Base-by-base conservation (phyloP, 495 filamentous ascomycete genomes). In the Neurospora sp. region DNA sequence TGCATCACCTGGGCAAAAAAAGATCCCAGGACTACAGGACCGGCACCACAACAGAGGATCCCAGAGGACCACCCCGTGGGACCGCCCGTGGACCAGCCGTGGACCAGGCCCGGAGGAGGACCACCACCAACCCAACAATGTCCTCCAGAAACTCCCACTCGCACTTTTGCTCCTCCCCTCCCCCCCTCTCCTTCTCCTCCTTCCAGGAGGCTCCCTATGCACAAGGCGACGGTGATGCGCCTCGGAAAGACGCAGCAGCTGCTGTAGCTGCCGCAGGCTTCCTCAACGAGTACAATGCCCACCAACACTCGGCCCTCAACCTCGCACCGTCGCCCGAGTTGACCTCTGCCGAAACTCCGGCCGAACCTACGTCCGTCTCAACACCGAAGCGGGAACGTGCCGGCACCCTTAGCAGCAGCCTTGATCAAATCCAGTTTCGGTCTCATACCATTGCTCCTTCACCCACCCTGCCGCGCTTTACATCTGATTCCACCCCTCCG, bases 371-470 rank as follows among this genome's bases (percentile, higher is more conserved):
- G 18, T 39, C 40, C 39, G 11, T 65, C 27, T 68, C 75, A 41
- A 74, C 75, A 16, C 70, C 27, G 35, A 59, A 35, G 31, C 42
- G 31, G 42, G 70, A 37, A n/a, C 42, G 44, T 35, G 18, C 31
- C 70, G 70, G 53, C 70, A 39, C 42, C 18, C 22, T 68, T 35
- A 27, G 44, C 37, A 73, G 72, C 72, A 65, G 35, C 53, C 27
- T 65, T 65, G 53, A 37, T 65, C 74, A 76, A 27, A 39, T 81
- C 61, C 77, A 78, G 38, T 82, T 82, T 73, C 78, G 73, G 44
- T 77, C 78, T 39, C 68, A 79, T 38, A 82, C 79, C 44, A 79
- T 79, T 31, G 80, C 80, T 20, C 79, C 80, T 11, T 81, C 81
- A 18, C 80, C 80, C 14, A 78, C 78, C 41, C 73, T 48, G 18